These are phyloP conservation scores for Aspergillus nanangensis DNA, from an alignment of 495 filamentous ascomycete genomes.

Conservation along the genomic window DNA sequence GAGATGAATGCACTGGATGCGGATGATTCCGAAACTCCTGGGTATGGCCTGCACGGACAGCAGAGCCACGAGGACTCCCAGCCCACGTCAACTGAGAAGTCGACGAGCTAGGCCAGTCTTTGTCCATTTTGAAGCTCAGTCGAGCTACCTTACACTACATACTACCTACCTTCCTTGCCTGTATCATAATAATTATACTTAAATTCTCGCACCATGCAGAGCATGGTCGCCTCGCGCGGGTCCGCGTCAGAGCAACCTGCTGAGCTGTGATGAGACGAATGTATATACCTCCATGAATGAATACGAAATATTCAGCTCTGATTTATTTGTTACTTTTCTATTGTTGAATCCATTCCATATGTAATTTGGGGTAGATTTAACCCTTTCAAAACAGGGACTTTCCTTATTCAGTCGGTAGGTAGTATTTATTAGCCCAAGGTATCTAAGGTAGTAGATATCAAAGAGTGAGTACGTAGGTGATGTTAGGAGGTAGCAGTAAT, in stretches of 20 bases:
- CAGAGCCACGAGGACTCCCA: conserved; percentile 5
- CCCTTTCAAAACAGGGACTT: too few species aligned
- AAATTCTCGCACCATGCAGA: neutral
- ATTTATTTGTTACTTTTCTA: too few species aligned
- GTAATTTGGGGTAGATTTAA: neutral
- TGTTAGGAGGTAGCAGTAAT: too few species aligned
- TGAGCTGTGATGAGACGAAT: conserved; percentile 3
- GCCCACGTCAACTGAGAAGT: neutral
- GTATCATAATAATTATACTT: neutral
- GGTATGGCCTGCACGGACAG: neutral
- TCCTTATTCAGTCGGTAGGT: too few species aligned
- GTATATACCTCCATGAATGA: conserved; percentile 1
- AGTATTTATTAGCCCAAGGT: too few species aligned
- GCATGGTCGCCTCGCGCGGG: neutral
- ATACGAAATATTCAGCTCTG: neutral
- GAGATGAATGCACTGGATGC: conserved; percentile 45
- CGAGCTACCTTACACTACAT: neutral
- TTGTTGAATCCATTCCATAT: neutral
- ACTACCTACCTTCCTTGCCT: too few species aligned
- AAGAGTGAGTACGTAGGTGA: too few species aligned
- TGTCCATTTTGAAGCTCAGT: neutral
- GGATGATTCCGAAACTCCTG: conserved; percentile 14
- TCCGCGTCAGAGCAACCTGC: conserved; percentile 1
- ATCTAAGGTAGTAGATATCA: too few species aligned
- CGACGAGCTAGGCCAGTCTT: neutral